Conservation (phyloP, 805 yeast genomes). For the Peterozyma toletana region DNA sequence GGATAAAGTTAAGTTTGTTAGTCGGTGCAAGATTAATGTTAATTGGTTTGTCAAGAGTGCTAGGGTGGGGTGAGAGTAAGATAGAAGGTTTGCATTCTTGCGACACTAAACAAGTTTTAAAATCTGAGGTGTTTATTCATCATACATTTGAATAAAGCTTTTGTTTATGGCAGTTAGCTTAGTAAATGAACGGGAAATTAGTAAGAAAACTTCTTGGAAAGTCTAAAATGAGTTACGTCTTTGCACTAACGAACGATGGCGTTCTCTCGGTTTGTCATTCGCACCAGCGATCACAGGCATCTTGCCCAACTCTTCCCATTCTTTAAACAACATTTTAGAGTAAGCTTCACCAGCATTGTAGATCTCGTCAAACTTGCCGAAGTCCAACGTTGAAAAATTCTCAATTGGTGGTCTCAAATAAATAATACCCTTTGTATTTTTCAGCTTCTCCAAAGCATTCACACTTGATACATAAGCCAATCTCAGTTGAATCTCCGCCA, state of each 20-base stretch:
- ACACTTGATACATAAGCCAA: conserved; percentile 94
- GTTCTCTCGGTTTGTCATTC: conserved; percentile 21
- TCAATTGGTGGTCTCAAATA: conserved; percentile 94
- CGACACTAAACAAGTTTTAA: no score
- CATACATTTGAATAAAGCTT: no score
- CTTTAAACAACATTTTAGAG: conserved; percentile 51
- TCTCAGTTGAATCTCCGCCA: conserved; percentile 92
- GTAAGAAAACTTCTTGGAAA: no score
- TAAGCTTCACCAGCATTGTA: conserved; percentile 73
- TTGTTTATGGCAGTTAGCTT: no score
- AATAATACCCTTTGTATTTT: conserved; percentile 73
- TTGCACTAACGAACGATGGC: conserved; percentile 21
- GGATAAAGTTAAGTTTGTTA: no score
- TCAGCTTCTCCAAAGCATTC: conserved; percentile 84
- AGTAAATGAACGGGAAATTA: no score
- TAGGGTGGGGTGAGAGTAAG: no score
- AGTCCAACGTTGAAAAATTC: conserved; percentile 83
- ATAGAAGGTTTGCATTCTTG: no score
- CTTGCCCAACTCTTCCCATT: conserved; percentile 42
- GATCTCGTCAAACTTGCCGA: conserved; percentile 87
- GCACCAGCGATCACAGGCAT: conserved; percentile 61
- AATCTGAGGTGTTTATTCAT: no score
- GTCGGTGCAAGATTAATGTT: no score
- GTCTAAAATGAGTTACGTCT: conserved; percentile 60
- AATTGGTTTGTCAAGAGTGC: no score